Base-by-base conservation (phyloP, 2,329 filamentous ascomycete species). In the Phyllosticta citriasiana region DNA sequence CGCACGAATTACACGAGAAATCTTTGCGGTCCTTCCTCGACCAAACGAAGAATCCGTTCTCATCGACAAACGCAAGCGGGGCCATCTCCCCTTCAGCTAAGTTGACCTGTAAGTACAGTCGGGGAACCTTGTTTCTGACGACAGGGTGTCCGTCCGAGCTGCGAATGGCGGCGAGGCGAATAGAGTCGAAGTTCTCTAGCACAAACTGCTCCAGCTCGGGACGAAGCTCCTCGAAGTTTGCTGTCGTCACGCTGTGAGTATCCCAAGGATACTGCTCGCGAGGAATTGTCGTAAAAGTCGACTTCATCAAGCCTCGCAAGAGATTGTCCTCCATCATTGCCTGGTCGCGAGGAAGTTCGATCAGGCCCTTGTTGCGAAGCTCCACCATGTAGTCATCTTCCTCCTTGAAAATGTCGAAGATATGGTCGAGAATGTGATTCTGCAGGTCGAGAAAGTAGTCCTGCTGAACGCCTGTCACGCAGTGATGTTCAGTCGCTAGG, bases 251-350 rank as follows among this genome's bases (percentile, higher is more conserved):
- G 40, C 40, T 47, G 40, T 5, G 16, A n/a, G 2, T 7, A 22
- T 67, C 63, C 66, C 66, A 67, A 4, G 65, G 65, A 53, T 66
- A 67, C 14, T 63, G 52, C 26, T 67, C 62, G n/a, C 64, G 60
- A 16, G 55, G 56, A 19, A 64, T 58, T 22, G 52, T 64, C 16
- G 65, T 66, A 54, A 55, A 63, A 54, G 62, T 55, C 3, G 61
- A 62, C 50, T 61, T 57, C 40, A 63, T 35, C 25, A 66, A 55
- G n/a, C 61, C 63, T 9, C 61, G 57, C 5, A 53, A 16, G 19
- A 47, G 40, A n/a, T 47, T 47, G 14, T 47, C 40, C 40, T 47
- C 40, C 40, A 47, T 47, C 40, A 47, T 47, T 5, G 16, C 4
- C 40, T 14, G n/a, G 40, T 47, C 40, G 40, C 40, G 40, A 16